phyloP scores from a whole-genome alignment of 2,329 filamentous ascomycete genomes.

The Chalara sp. region DNA sequence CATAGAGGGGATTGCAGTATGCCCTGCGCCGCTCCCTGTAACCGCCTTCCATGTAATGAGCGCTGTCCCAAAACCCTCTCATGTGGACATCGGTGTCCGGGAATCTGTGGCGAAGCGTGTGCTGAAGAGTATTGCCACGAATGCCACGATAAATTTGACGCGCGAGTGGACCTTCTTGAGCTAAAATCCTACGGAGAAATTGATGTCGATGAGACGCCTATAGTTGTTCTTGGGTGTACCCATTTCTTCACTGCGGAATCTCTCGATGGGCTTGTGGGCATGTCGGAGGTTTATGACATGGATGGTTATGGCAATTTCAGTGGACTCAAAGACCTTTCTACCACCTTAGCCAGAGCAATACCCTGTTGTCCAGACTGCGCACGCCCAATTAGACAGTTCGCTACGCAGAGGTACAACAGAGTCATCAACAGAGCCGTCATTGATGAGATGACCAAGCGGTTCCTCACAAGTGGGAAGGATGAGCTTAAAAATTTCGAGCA shows the following conservation, averaged over 20 bases:
- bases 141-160: constrained; percentile 39
- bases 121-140: constrained; percentile 48
- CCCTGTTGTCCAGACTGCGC: constrained; percentile 29
- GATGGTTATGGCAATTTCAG: constrained; percentile 21
- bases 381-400: constrained; percentile 26
- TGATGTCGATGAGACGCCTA: constrained; percentile 51
- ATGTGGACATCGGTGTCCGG: constrained; percentile 60
- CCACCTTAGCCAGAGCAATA: constrained; percentile 16
- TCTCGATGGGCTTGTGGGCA: constrained; percentile 51
- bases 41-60: constrained; percentile 56
- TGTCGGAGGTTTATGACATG: constrained; percentile 32
- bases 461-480: constrained; percentile 24
- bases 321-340: constrained; percentile 22
- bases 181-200: constrained; percentile 48
- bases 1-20: constrained; percentile 38
- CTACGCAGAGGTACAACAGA: constrained; percentile 30
- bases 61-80: constrained; percentile 46
- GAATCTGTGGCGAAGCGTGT: constrained; percentile 58
- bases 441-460: constrained; percentile 30
- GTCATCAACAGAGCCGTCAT: constrained; percentile 31
- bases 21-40: constrained; percentile 59
- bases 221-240: constrained; percentile 54
- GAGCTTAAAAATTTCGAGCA: constrained; percentile 22
- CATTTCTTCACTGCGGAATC: constrained; percentile 54
- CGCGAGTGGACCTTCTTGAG: constrained; percentile 50